Conservation (phyloP, 1,284 basidiomycete species). For the Gastroboletus turbinatus region DNA sequence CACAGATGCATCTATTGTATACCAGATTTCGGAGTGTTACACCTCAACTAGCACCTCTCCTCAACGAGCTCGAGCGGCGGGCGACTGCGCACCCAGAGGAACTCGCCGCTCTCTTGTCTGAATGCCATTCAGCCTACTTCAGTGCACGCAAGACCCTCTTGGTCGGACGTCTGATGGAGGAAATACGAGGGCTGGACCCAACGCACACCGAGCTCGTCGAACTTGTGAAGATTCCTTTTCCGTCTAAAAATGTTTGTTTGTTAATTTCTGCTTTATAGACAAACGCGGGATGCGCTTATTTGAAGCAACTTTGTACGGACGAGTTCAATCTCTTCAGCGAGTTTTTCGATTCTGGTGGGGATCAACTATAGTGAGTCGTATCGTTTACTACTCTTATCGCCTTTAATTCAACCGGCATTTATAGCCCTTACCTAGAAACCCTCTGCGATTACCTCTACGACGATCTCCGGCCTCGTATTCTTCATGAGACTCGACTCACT, state of each 20-base stretch:
- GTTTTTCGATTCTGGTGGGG: constrained; percentile 86
- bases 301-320: constrained; percentile 86
- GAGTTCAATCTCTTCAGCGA: constrained; percentile 83
- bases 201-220: constrained; percentile 80
- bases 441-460: constrained; percentile 93
- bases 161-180: constrained; percentile 68
- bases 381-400: background rate
- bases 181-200: constrained; percentile 82
- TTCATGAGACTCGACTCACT: constrained; percentile 85
- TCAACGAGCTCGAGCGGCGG: constrained; percentile 82
- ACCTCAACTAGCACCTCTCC: constrained; percentile 67
- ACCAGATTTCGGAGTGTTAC: constrained; percentile 81
- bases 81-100: constrained; percentile 73
- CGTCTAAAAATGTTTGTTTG: background rate
- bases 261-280: constrained; percentile 50
- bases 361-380: constrained; percentile 77
- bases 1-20: constrained; percentile 83
- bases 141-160: constrained; percentile 69
- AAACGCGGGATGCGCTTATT: constrained; percentile 83
- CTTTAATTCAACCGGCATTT: constrained; percentile 5
- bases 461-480: constrained; percentile 87
- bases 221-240: constrained; percentile 50
- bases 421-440: constrained; percentile 81
- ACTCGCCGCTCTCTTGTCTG: constrained; percentile 70
- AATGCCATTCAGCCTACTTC: constrained; percentile 86